These are phyloP conservation scores for Paecilomyces niveus DNA, from an alignment of 2,329 filamentous ascomycete genomes.

Conservation along the genomic window DNA sequence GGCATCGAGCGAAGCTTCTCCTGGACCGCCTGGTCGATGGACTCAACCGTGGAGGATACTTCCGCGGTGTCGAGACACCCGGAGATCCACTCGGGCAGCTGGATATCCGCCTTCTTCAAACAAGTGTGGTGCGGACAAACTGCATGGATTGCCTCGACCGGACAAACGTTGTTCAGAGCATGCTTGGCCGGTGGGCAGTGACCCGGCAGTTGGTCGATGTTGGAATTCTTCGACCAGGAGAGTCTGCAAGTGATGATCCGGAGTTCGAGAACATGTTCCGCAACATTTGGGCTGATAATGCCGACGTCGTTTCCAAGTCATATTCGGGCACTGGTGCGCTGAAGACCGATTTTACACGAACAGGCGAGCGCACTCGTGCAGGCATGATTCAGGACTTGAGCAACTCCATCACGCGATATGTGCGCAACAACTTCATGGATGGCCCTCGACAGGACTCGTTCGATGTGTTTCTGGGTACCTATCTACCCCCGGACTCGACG, in stretches of 20 bases:
- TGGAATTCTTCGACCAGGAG: conserved; percentile 68
- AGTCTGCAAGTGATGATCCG: conserved; percentile 70
- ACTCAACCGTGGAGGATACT: conserved; percentile 76
- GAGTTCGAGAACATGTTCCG: conserved; percentile 88
- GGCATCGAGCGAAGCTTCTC: conserved; percentile 83
- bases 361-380: conserved; percentile 76
- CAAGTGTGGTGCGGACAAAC: conserved; percentile 89
- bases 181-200: conserved; percentile 84
- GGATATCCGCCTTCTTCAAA: conserved; percentile 75
- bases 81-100: conserved; percentile 62
- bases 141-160: conserved; percentile 99
- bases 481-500: conserved; percentile 65
- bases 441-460: conserved; percentile 93
- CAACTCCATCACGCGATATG: conserved; percentile 83
- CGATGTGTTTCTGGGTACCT: conserved; percentile 84
- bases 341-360: conserved; percentile 97
- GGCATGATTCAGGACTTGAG: conserved; percentile 81
- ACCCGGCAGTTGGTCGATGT: conserved; percentile 83
- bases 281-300: conserved; percentile 97
- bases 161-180: conserved; percentile 96
- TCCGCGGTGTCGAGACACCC: conserved; percentile 82
- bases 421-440: conserved; percentile 89
- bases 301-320: conserved; percentile 83
- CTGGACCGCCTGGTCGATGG: conserved; percentile 74
- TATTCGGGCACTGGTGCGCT: conserved; percentile 95